phyloP scores from a whole-genome alignment of 2,329 filamentous ascomycete species.

The Corinectria fuckeliana region DNA sequence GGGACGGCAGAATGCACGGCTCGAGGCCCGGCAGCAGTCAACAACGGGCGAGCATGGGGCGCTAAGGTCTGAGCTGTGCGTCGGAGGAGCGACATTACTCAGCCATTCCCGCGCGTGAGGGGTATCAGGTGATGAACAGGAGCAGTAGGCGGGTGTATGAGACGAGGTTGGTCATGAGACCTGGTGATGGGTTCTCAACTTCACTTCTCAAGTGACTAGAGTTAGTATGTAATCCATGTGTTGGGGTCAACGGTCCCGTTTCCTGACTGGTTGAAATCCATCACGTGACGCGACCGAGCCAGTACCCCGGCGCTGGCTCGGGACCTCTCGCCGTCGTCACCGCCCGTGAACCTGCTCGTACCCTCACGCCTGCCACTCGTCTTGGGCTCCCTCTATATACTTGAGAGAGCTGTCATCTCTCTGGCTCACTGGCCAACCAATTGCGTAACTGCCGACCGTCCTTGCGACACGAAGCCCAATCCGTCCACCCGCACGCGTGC shows the following conservation, averaged over 20 bases:
- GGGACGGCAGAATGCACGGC: constrained; percentile 8
- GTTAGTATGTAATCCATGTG: no score
- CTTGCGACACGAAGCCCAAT: no score
- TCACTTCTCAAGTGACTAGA: background rate
- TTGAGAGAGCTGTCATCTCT: background rate
- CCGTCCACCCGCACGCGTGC: no score
- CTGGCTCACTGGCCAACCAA: no score
- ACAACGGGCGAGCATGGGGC: constrained; percentile 20
- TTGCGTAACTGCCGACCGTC: no score
- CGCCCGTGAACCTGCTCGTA: background rate
- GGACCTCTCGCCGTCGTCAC: background rate
- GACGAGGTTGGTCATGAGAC: constrained; percentile 22
- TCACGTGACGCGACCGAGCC: background rate
- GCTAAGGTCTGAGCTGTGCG: constrained; percentile 17
- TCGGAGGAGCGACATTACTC: constrained; percentile 29
- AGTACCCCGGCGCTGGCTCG: background rate
- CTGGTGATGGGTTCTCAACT: constrained; percentile 4
- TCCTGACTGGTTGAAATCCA: background rate
- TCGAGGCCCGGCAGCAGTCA: constrained; percentile 7
- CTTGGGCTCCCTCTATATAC: background rate
- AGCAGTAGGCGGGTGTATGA: constrained; percentile 12
- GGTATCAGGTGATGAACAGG: constrained; percentile 4
- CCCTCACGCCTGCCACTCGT: background rate
- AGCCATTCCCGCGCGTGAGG: constrained; percentile 13
- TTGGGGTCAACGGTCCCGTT: background rate